Percentiles rank a stretch among this genome's conserved stretches.
phyloP scores from a whole-genome alignment of 1,284 basidiomycete species.

The Fomitiporia mediterranea region DNA sequence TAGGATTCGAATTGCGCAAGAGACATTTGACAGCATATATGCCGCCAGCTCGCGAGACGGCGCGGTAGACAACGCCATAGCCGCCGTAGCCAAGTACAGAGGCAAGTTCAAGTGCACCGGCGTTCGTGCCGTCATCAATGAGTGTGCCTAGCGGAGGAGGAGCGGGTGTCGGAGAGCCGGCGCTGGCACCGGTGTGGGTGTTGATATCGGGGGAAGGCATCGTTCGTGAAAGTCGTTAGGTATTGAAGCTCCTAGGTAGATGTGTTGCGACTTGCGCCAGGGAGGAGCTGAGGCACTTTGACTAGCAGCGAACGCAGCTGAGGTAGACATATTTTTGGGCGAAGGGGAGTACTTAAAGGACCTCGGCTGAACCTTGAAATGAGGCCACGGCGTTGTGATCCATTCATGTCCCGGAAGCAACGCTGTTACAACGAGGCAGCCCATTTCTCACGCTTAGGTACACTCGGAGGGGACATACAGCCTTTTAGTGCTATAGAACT shows the following conservation, averaged over 20 bases:
- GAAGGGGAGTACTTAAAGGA: constrained; percentile 9
- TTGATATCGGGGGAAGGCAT: constrained; percentile 19
- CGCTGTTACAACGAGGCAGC: constrained; percentile 17
- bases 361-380: constrained; percentile 14
- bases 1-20: constrained; percentile 36
- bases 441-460: constrained; percentile 10
- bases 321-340: constrained; percentile 5
- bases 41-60: constrained; percentile 55
- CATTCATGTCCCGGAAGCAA: constrained; percentile 10
- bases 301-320: constrained; percentile 18
- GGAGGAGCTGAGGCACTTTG: constrained; percentile 15
- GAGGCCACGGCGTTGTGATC: constrained; percentile 17
- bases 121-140: constrained; percentile 65
- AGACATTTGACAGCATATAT: constrained; percentile 93
- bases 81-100: constrained; percentile 92
- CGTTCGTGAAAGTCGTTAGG: not conserved
- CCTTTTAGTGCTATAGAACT: constrained; percentile 6
- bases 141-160: constrained; percentile 70
- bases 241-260: constrained; percentile 12
- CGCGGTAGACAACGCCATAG: constrained; percentile 96
- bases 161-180: constrained; percentile 49
- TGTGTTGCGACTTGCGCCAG: constrained; percentile 15
- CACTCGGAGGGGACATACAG: constrained; percentile 5
- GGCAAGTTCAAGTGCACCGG: constrained; percentile 73
- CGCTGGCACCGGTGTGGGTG: constrained; percentile 23